Base-by-base conservation (phyloP, 75 land plant species). In the Gnetum montanum region DNA sequence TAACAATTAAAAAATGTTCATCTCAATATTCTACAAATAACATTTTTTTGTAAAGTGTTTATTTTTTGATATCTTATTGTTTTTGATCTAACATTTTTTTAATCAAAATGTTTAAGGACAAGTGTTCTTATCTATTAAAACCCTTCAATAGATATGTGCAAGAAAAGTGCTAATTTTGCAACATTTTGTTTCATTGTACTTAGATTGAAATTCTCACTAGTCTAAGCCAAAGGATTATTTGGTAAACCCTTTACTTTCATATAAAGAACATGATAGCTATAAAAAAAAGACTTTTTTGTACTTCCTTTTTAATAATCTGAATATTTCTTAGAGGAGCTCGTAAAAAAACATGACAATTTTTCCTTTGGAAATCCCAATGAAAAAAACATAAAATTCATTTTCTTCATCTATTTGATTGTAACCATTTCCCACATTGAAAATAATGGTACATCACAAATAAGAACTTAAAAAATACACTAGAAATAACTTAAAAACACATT, bases 401-500 rank as follows among this genome's bases (percentile, higher is more conserved):
- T 48, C 19, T 48, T 48, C 11, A 48, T 48, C 29, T 11, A 48
- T 11, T 16, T 48, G 25, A 48, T 12, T 12, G 25, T 48, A 27
- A n/a, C 16, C 12, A 48, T 30, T 23, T 3, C 7, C 50, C 50
- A 27, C 12, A 27, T 48, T 8, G 12, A 3, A 48, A 10, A 48
- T 25, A 8, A 48, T 26, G 10, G 28, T 27, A 6, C 13, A 48
- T n/a, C 4, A 26, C 27, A 48, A 10, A 27, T 13, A 48, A 48
- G 13, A 46, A 25, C 12, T 18, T n/a, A 59, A 23, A 34, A 18
- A 43, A 59, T 20, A 24, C 13, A 44, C 31, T 4, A 43, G 35
- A 51, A 59, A 59, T 59, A 59, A 51, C 51, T 43, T 59, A 43
- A 43, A 59, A 59, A 23, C 57, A 59, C 61, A 59, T 59, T 45